Base-by-base conservation (phyloP, 129 eudicot species). In the Rutidosis leptorrhynchoides region DNA sequence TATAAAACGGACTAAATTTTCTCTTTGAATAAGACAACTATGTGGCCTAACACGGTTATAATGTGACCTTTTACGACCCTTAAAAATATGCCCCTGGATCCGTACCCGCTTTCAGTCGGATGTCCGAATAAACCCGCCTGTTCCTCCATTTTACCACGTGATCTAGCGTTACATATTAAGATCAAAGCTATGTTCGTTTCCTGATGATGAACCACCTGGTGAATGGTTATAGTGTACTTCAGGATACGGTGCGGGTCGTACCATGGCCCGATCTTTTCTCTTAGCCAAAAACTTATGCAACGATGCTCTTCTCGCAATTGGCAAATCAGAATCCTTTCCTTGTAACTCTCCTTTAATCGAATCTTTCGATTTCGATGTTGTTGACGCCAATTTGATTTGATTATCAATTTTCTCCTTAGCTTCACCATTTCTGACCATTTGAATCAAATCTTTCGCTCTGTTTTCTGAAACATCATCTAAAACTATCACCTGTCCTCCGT, bases 251-350 rank as follows among this genome's bases (percentile, higher is more conserved):
- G 77, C 85, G 24, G 48, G 3, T 64, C 82, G 68, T 3, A 74
- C 83, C 45, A 63, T 56, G 29, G 83, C 83, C 70, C 90, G 74
- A 58, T 82, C 91, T 73, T 85, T 88, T 58, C 96, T 82, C 89
- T 82, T 88, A 22, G 75, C 96, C 62, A 88, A 77, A 37, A 88
- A 88, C 62, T 88, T 79, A 57, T 84, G 84, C 58, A 88, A 77
- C 17, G 96, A 88, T 9, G 90, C 84, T 73, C 96, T 76, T 68
- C 91, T 75, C 29, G 92, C 96, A 62, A 88, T 82, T 3, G 96
- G 96, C 77, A 88, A 32, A 77, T 88, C 96, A 51, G 82, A 78
- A 26, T 60, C 82, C 46, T 65, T 71, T 5, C 20, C 55, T 9
- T 24, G 67, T 26, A 24, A 78, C 46, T 65, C 65, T 5, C 20